phyloP scores from a whole-genome alignment of 148 eudicot genomes.

The Vaccinium myrtillus region DNA sequence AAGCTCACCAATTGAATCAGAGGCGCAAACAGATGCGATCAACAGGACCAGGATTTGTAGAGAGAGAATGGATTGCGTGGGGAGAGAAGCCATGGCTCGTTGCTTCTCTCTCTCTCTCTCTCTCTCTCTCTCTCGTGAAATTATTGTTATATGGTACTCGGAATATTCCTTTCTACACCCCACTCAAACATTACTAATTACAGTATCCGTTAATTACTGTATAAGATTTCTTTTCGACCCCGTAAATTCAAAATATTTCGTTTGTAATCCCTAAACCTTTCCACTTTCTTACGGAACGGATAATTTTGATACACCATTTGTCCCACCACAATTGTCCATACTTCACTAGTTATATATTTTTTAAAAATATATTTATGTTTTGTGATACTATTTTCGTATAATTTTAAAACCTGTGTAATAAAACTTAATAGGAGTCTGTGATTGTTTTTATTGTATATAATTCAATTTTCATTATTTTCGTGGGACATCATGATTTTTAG shows the following conservation, averaged over 20 bases:
- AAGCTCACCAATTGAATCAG: constrained; percentile 11
- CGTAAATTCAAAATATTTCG: not conserved
- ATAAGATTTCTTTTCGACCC: not conserved
- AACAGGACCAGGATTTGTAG: constrained; percentile 16
- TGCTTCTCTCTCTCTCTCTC: constrained; percentile 2
- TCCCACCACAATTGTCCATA: no score
- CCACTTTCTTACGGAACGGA: no score
- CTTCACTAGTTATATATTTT: no score
- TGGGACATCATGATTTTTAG: not conserved
- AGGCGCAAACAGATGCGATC: constrained; percentile 11
- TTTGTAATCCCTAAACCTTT: no score
- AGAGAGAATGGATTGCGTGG: constrained; percentile 23
- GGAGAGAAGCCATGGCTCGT: constrained; percentile 30
- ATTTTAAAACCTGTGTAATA: no score
- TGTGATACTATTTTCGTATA: no score
- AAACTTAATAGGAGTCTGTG: no score
- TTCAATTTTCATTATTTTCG: no score
- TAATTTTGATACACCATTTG: no score
- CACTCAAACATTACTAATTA: not conserved
- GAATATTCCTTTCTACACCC: not conserved
- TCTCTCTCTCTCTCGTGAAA: not conserved
- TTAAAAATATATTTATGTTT: no score
- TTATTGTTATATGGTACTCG: not conserved
- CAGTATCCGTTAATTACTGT: not conserved
- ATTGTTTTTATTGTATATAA: no score